Evolutionary conservation across 768 basidiomycete genomes (phyloP).

Genomic region (Cyathus striatus): DNA sequence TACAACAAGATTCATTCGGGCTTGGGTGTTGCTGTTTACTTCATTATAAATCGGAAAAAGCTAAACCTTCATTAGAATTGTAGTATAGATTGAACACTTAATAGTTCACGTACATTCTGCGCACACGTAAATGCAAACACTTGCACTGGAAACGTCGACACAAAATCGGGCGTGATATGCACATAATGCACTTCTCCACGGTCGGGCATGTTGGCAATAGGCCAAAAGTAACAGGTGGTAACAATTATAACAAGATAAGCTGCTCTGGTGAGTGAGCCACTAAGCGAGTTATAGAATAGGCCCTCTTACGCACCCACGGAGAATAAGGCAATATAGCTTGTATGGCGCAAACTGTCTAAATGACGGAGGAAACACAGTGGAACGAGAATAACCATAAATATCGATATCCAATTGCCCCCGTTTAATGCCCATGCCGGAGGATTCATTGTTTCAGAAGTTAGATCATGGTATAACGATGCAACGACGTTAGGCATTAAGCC

Average conservation of each 20-base stretch:
- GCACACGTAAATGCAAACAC: conserved; percentile 91
- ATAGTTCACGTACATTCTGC: conserved; percentile 65
- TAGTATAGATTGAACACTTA: conserved; percentile 2
- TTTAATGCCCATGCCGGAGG: conserved; percentile 75
- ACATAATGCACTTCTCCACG: conserved; percentile 68
- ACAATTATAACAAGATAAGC: conserved; percentile 80
- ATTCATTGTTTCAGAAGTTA: conserved; percentile 55
- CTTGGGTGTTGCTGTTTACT: conserved; percentile 73
- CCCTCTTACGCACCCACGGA: conserved; percentile 64
- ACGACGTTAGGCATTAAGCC: conserved; percentile 91
- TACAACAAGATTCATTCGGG: conserved; percentile 83
- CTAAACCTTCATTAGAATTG: no score
- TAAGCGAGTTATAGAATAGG: background rate
- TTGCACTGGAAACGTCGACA: conserved; percentile 89
- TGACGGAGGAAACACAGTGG: conserved; percentile 82
- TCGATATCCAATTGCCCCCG: conserved; percentile 77
- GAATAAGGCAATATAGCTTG: conserved; percentile 88
- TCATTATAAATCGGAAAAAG: conserved; percentile 95
- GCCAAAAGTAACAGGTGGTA: conserved; percentile 73
- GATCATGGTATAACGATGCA: conserved; percentile 72
- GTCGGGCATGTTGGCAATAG: conserved; percentile 55
- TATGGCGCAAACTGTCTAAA: conserved; percentile 82
- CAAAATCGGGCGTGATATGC: conserved; percentile 71
- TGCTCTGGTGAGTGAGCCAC: conserved; percentile 16
- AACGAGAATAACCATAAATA: conserved; percentile 71